Evolutionary conservation across 805 yeast genomes (phyloP), one percentile per base, ranked within the genome.

Genomic region (Pichia insulana): DNA sequence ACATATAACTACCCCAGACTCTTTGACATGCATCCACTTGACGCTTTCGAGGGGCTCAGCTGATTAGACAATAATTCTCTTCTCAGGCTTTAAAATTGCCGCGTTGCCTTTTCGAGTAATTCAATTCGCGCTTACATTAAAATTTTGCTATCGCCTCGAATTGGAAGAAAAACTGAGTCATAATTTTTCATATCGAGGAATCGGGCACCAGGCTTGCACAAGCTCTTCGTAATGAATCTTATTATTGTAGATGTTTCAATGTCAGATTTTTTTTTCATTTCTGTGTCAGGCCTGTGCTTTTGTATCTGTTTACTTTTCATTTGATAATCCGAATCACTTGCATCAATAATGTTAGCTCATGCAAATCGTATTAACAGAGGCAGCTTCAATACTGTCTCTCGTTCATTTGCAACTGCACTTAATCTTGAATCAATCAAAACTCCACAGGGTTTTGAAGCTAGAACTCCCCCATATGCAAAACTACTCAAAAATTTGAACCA

Each of bases 381-480:
- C 2, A 32, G 22, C 12, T 16, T 28, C 6, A 18, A 25, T 7
- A 15, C 36, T 16, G 15, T 30, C 3, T 3, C 41, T 15, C 61
- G 61, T 44, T 37, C 46, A 5, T 48, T 56, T 40, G 61, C 61
- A 16, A 54, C 61, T 16, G 42, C 59, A 9, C 30, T 42, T 0
- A 38, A 42, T 19, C 27, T 54, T 34, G 56, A 53, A 37, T 45
- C 50, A 20, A 50, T 57, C 37, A 48, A 45, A 22, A 72, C 78
- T 8, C 88, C 95, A 5, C 56, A 66, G 13, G 84, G 80, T 37
- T 79, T 64, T 59, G 67, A 68, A 56, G 66, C 85, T 22, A 74
- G 95, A 59, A 76, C 87, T 17, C 97, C 98, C 5, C 97, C 97
- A 39, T 89, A 89, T 59, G 77, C 79, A 39, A 80, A 83, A 62